phyloP scores from a whole-genome alignment of 805 yeast species.

The Zygosaccharomyces siamensis region DNA sequence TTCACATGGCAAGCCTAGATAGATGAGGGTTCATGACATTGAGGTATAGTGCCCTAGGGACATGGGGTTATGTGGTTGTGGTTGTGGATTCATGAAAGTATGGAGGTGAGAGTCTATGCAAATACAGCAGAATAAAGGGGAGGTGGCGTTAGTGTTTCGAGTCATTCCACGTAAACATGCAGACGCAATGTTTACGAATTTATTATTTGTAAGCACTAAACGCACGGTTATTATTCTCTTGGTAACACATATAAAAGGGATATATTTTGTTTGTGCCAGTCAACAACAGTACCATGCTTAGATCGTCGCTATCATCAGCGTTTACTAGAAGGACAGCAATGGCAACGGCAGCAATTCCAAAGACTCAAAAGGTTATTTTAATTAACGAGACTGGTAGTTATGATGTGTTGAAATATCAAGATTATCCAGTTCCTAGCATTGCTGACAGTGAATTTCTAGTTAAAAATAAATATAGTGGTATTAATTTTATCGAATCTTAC shows the following conservation, averaged over 20 bases:
- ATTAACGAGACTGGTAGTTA: constrained; percentile 53
- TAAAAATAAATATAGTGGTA: constrained; percentile 71
- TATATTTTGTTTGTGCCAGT: neutral
- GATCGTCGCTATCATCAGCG: neutral
- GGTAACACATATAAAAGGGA: neutral
- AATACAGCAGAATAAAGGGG: neutral
- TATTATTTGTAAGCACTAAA: constrained; percentile 2
- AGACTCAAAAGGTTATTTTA: constrained; percentile 51
- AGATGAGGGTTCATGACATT: neutral
- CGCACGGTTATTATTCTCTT: neutral
- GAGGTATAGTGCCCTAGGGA: neutral
- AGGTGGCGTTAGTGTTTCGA: neutral
- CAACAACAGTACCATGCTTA: neutral
- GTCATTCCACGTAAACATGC: neutral
- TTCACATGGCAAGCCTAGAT: neutral
- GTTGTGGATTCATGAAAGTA: neutral
- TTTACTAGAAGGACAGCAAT: neutral
- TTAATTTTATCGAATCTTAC: constrained; percentile 79
- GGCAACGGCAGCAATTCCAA: constrained; percentile 39
- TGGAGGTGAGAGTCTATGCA: neutral
- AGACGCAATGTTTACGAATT: neutral
- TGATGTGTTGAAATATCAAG: constrained; percentile 56
- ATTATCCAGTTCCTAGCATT: constrained; percentile 55
- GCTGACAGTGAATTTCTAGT: constrained; percentile 56
- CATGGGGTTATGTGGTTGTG: too few species aligned